Base-by-base conservation (phyloP, 371 early-diverging fungal species). In the Chytridium lagenaria region DNA sequence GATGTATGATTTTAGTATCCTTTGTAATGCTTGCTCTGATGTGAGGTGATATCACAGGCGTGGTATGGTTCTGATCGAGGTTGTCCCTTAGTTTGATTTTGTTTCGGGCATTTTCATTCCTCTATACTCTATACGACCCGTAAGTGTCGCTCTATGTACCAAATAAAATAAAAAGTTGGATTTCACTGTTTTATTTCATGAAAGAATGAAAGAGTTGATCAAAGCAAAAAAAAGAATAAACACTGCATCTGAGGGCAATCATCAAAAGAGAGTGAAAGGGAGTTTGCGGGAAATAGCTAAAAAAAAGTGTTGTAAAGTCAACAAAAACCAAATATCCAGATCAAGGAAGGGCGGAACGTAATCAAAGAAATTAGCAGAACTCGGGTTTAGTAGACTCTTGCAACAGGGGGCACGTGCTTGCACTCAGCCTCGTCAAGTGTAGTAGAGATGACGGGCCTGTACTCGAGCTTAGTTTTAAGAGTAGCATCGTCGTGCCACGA, bases 381-480 rank as follows among this genome's bases (percentile, higher is more conserved):
- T 12, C n/a, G n/a, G 7, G 44, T 44, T 76, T 93, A 97, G 88
- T 96, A 96, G 68, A 95, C 96, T 85, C 98, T 93, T 77, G 93
- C 94, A 76, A 92, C 90, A 38, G 96, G 96, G 69, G 96, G 96
- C 50, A 98, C 96, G 64, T 92, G 78, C 88, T 93, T 92, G 88
- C 93, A 94, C 85, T 98, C 98, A 59, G 80, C 84, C 84, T 92
- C 95, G 77, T 98, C 98, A 73, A 98, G 85, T 40, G 98, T 98
- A 51, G 83, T 85, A 74, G 75, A 81, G 28, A 87, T 87, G 70
- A 97, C 98, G 23, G 80, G 80, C 73, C 98, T 92, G 88, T 98
- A 97, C 68, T 83, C 83, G 59, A 98, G 86, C 76, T 83, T 89
- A 57, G 94, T 91, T 55, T 90, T 87, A 69, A 91, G 91, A 49